Conservation (phyloP, 805 yeast genomes). For the Candida krabiensis region DNA sequence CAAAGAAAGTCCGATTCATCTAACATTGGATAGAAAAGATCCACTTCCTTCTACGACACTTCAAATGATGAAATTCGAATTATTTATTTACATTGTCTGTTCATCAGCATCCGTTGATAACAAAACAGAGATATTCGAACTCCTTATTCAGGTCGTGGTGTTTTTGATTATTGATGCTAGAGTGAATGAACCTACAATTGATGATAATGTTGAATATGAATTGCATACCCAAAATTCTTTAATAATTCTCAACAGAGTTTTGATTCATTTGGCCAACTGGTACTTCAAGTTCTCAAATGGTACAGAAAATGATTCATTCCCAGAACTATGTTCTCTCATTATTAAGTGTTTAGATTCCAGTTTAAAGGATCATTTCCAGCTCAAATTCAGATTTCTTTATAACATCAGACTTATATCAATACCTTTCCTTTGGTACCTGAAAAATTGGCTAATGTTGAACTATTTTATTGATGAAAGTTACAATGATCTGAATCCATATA, state of each 20-base stretch:
- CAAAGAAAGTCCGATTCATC: background rate
- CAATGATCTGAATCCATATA: slow-evolving; percentile 13
- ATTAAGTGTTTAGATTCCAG: slow-evolving; percentile 1
- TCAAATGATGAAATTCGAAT: slow-evolving; percentile 14
- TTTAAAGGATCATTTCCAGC: slow-evolving; percentile 7
- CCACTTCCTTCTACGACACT: slow-evolving; percentile 9
- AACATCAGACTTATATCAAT: slow-evolving; percentile 12
- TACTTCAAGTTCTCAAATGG: background rate
- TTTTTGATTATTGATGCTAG: slow-evolving; percentile 15
- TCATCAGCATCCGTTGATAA: background rate
- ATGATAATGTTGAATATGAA: slow-evolving; percentile 6
- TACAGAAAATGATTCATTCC: slow-evolving; percentile 1
- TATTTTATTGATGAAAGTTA: slow-evolving; percentile 11
- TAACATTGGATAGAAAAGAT: slow-evolving; percentile 11
- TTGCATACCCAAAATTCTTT: slow-evolving; percentile 9
- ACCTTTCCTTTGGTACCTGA: slow-evolving; percentile 15
- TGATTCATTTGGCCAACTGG: slow-evolving; percentile 13
- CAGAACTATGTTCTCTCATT: slow-evolving; percentile 3
- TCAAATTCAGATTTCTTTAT: slow-evolving; percentile 15
- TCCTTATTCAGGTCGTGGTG: slow-evolving; percentile 3
- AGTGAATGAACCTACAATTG: slow-evolving; percentile 13
- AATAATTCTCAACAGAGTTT: slow-evolving; percentile 10
- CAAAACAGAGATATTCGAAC: background rate
- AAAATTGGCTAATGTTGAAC: slow-evolving; percentile 16
- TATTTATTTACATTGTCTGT: slow-evolving; percentile 6